phyloP scores from a whole-genome alignment of 441 rosid species.

The Manihot esculenta region DNA sequence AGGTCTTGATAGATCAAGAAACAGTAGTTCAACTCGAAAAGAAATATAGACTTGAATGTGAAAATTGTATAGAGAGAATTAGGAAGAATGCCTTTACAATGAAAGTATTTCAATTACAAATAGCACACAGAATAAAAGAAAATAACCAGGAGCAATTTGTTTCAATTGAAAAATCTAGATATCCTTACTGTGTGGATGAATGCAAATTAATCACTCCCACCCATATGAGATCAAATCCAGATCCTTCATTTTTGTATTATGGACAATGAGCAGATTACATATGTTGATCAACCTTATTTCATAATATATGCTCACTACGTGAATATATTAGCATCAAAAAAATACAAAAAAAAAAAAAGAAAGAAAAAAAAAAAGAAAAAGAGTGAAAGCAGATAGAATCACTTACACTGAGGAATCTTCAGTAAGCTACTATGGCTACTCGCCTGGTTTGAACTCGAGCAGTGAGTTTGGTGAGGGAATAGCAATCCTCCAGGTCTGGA shows the following conservation, averaged over 20 bases:
- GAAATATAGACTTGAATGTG: too few relatives aligned
- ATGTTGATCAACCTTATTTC: background rate
- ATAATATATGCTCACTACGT: slow-evolving; percentile 2
- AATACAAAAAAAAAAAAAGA: background rate
- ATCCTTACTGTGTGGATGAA: too few relatives aligned
- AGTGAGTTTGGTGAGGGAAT: slow-evolving; percentile 25
- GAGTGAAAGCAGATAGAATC: background rate
- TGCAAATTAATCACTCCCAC: background rate
- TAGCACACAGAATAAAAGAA: too few relatives aligned
- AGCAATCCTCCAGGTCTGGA: slow-evolving; percentile 22
- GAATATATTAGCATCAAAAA: background rate
- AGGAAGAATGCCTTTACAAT: too few relatives aligned
- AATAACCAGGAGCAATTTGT: too few relatives aligned
- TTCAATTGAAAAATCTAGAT: too few relatives aligned
- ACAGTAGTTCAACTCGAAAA: too few relatives aligned
- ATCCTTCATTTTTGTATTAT: background rate
- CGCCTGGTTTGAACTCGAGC: slow-evolving; percentile 32
- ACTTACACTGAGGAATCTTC: slow-evolving; percentile 47
- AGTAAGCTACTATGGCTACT: slow-evolving; percentile 24
- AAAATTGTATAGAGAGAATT: too few relatives aligned
- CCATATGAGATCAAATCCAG: background rate
- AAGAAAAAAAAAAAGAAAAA: too few relatives aligned
- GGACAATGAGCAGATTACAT: slow-evolving; percentile 3
- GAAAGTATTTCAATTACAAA: too few relatives aligned
- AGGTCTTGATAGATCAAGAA: too few relatives aligned